Conservation (phyloP, 2,329 filamentous ascomycete species). For the Cercospora zeae-maydis region DNA sequence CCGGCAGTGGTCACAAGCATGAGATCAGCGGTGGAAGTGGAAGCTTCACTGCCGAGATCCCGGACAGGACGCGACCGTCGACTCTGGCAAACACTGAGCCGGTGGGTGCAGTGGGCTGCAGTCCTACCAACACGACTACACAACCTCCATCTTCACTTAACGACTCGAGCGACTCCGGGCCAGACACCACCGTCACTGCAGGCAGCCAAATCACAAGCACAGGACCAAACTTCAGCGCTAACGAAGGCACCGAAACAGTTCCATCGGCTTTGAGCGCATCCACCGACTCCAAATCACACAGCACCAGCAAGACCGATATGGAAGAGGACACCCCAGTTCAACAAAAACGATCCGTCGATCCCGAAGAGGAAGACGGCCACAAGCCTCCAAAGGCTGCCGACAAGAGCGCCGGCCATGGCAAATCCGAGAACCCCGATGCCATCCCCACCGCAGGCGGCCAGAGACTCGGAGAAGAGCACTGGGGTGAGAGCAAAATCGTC, state of each 20-base stretch:
- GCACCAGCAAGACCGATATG: not conserved
- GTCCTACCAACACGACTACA: not conserved
- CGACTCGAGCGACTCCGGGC: not conserved
- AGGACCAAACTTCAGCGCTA: conserved; percentile 8
- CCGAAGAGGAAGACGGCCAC: conserved; percentile 9
- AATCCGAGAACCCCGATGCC: conserved; percentile 28
- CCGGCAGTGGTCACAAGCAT: conserved; percentile 4
- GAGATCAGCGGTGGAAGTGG: not conserved
- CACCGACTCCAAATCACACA: not conserved
- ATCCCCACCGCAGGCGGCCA: conserved; percentile 36
- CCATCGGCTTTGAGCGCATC: not conserved
- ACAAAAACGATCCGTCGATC: not conserved
- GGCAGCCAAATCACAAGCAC: conserved; percentile 4
- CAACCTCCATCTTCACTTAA: not conserved
- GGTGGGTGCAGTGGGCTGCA: not conserved
- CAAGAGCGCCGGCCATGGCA: conserved; percentile 7
- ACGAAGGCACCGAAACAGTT: conserved; percentile 3
- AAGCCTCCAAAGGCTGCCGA: conserved; percentile 16
- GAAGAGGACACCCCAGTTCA: not conserved
- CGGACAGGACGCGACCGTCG: conserved; percentile 11
- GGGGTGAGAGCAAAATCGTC: conserved; percentile 37
- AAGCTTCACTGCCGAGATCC: conserved; percentile 16
- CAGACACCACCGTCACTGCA: not conserved
- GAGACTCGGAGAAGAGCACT: conserved; percentile 33
- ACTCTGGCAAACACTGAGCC: not conserved